phyloP scores from a whole-genome alignment of 441 rosid species.

The Metrosideros polymorpha region DNA sequence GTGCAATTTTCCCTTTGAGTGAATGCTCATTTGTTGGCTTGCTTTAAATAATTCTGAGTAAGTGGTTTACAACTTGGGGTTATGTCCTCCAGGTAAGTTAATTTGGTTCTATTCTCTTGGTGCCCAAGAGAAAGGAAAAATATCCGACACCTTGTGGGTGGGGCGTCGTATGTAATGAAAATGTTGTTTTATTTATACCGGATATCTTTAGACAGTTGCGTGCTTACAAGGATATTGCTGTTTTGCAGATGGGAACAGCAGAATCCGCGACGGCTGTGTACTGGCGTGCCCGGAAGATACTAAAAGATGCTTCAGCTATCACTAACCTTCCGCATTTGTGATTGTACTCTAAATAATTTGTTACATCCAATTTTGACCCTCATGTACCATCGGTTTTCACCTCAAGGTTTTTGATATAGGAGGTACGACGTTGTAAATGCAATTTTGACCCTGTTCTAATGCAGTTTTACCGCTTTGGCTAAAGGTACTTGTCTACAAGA shows the following conservation, averaged over 20 bases:
- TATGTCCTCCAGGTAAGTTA: background rate
- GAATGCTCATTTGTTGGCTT: background rate
- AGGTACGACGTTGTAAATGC: background rate
- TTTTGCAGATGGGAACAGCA: slow-evolving; percentile 69
- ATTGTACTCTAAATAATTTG: background rate
- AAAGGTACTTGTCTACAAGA: background rate
- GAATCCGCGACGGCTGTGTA: slow-evolving; percentile 51
- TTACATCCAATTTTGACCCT: slow-evolving; percentile 15
- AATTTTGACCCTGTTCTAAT: background rate
- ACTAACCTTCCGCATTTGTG: slow-evolving; percentile 7
- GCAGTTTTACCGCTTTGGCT: background rate
- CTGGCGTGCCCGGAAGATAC: slow-evolving; percentile 75
- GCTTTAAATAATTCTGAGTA: background rate
- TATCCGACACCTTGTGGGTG: background rate
- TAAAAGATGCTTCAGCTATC: slow-evolving; percentile 32
- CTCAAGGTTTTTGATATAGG: background rate
- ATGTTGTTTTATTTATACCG: background rate
- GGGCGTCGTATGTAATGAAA: background rate
- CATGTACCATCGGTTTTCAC: too few relatives aligned
- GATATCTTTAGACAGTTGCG: background rate
- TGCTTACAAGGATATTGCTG: background rate
- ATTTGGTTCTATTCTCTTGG: background rate
- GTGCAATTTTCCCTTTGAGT: background rate
- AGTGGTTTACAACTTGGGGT: background rate
- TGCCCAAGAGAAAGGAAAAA: background rate